phyloP scores from a whole-genome alignment of 768 basidiomycete genomes.

The Pholiota molesta region DNA sequence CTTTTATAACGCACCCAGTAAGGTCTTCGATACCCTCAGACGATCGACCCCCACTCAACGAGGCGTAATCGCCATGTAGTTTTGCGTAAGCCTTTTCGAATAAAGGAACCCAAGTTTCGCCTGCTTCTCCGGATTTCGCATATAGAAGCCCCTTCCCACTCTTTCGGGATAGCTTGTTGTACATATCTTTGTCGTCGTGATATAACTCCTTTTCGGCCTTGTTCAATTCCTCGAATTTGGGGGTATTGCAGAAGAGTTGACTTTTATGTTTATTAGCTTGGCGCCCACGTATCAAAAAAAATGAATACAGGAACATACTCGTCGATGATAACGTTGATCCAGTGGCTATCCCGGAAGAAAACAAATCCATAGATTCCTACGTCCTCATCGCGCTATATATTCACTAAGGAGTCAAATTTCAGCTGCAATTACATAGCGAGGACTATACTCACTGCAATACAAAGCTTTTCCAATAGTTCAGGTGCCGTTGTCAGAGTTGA shows the following conservation, averaged over 20 bases:
- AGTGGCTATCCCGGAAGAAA: slow-evolving; percentile 47
- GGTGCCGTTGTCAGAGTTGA: slow-evolving; percentile 42
- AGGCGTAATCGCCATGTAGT: slow-evolving; percentile 46
- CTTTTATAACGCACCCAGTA: slow-evolving; percentile 41
- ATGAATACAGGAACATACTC: slow-evolving; percentile 34
- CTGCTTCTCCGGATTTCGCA: slow-evolving; percentile 38
- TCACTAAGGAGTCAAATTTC: neutral
- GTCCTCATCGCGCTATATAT: slow-evolving; percentile 40
- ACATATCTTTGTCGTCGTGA: slow-evolving; percentile 43
- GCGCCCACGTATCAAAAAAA: neutral
- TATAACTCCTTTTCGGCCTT: slow-evolving; percentile 39
- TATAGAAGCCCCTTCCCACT: slow-evolving; percentile 43
- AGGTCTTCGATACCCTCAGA: slow-evolving; percentile 54
- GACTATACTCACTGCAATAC: slow-evolving; percentile 38
- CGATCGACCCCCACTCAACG: slow-evolving; percentile 37
- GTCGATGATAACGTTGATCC: slow-evolving; percentile 53
- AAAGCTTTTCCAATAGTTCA: slow-evolving; percentile 45
- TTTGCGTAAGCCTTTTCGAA: slow-evolving; percentile 57
- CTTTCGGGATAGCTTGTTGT: slow-evolving; percentile 36
- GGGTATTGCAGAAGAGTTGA: slow-evolving; percentile 43
- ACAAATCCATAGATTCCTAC: slow-evolving; percentile 57
- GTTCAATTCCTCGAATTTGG: slow-evolving; percentile 44
- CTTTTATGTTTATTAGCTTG: slow-evolving; percentile 24
- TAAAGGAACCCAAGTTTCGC: slow-evolving; percentile 51
- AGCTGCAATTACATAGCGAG: neutral